Conservation (phyloP, 306 rosid genomes). For the Lathyrus sativus region DNA sequence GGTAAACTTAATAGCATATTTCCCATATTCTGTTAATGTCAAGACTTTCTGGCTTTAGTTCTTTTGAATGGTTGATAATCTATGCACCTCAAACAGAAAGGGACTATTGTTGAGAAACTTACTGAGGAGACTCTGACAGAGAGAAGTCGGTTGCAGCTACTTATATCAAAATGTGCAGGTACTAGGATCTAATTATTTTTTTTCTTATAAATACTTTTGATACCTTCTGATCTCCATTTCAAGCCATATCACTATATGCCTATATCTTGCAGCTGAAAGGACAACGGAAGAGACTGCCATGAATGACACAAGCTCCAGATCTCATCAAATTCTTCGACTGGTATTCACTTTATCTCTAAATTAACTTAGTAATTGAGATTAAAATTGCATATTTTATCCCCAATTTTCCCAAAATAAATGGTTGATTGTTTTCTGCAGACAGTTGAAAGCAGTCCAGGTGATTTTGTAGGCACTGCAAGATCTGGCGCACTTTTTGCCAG, state of each 20-base stretch:
- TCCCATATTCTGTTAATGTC: neutral
- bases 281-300: constrained; percentile 88
- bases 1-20: constrained; percentile 48
- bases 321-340: constrained; percentile 92
- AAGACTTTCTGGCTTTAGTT: neutral
- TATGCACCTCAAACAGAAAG: constrained; percentile 61
- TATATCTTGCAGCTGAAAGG: constrained; percentile 70
- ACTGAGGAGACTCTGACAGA: constrained; percentile 71
- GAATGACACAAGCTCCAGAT: constrained; percentile 92
- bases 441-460: constrained; percentile 70
- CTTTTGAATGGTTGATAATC: constrained; percentile 28
- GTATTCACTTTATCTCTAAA: constrained; percentile 47
- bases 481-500: constrained; percentile 66
- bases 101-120: constrained; percentile 80
- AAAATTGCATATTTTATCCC: neutral
- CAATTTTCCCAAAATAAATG: constrained; percentile 17
- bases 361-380: constrained; percentile 1
- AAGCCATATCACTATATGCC: neutral
- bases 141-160: constrained; percentile 59
- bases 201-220: constrained; percentile 17
- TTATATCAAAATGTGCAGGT: constrained; percentile 78
- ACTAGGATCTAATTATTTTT: constrained; percentile 18
- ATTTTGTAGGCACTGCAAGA: constrained; percentile 42
- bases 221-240: constrained; percentile 23
- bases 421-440: constrained; percentile 58